Evolutionary conservation across 2,329 filamentous ascomycete genomes (phyloP).

Genomic region (Xylariaceae sp.): DNA sequence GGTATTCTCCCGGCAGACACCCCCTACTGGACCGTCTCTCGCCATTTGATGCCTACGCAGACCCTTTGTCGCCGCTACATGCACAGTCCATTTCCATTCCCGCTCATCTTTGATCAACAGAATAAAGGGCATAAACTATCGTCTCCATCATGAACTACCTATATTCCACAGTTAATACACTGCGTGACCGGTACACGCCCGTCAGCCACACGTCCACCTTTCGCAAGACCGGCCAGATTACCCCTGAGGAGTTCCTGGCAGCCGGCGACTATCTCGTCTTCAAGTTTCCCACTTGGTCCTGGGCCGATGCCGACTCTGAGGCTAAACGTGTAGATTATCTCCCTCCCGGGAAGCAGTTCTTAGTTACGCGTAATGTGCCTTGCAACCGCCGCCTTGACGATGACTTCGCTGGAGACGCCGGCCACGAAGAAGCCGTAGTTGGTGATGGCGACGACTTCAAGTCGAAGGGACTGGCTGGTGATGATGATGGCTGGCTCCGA

Average conservation of each 20-base stretch:
- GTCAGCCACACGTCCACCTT: constrained; percentile 90
- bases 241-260: constrained; percentile 90
- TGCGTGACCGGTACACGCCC: constrained; percentile 87
- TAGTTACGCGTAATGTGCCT: constrained; percentile 90
- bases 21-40: background rate
- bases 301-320: constrained; percentile 81
- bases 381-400: constrained; percentile 89
- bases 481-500: constrained; percentile 83
- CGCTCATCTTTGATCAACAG: background rate
- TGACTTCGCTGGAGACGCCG: constrained; percentile 84
- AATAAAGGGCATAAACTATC: constrained; percentile 5
- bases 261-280: constrained; percentile 97
- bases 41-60: background rate
- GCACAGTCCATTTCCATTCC: constrained; percentile 1
- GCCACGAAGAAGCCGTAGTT: constrained; percentile 80
- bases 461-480: constrained; percentile 48
- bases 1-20: background rate
- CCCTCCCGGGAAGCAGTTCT: constrained; percentile 85
- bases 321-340: constrained; percentile 75
- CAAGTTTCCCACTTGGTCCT: constrained; percentile 98
- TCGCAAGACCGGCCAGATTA: constrained; percentile 89
- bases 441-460: constrained; percentile 66
- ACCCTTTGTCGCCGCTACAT: constrained; percentile 11
- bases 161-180: constrained; percentile 85
- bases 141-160: constrained; percentile 70